Evolutionary conservation across 345 rosid species (phyloP).

Genomic region (Dipteronia dyeriana): DNA sequence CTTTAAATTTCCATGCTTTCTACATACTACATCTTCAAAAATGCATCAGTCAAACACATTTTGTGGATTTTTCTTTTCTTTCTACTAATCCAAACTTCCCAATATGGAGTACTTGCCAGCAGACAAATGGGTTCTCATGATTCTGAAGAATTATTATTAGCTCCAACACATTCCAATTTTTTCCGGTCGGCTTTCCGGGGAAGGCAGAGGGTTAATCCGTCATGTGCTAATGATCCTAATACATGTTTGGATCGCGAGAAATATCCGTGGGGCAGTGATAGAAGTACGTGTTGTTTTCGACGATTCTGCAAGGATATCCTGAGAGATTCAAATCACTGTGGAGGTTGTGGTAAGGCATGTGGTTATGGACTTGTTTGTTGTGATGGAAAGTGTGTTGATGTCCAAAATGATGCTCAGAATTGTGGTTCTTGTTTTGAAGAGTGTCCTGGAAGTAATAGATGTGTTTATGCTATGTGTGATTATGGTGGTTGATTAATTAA

Average conservation of each 20-base stretch:
- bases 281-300: conserved; percentile 34
- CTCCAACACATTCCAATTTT: conserved; percentile 28
- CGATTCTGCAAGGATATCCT: conserved; percentile 29
- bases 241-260: conserved; percentile 35
- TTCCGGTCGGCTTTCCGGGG: conserved; percentile 21
- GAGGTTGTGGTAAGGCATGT: conserved; percentile 33
- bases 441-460: conserved; percentile 23
- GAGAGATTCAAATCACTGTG: conserved; percentile 34
- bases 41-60: background rate
- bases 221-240: conserved; percentile 29
- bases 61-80: conserved; percentile 13
- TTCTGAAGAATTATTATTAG: background rate
- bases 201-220: conserved; percentile 22
- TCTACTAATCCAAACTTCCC: conserved; percentile 2
- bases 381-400: conserved; percentile 34
- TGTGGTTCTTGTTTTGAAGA: conserved; percentile 37
- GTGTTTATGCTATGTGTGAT: conserved; percentile 35
- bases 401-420: conserved; percentile 28
- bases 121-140: conserved; percentile 4
- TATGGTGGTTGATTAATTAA: conserved; percentile 28
- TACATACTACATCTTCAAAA: background rate
- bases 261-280: conserved; percentile 35
- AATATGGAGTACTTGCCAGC: background rate
- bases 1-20: conserved; percentile 20
- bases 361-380: conserved; percentile 34